phyloP scores from a whole-genome alignment of 345 rosid genomes.

The Eucalyptus pauciflora region DNA sequence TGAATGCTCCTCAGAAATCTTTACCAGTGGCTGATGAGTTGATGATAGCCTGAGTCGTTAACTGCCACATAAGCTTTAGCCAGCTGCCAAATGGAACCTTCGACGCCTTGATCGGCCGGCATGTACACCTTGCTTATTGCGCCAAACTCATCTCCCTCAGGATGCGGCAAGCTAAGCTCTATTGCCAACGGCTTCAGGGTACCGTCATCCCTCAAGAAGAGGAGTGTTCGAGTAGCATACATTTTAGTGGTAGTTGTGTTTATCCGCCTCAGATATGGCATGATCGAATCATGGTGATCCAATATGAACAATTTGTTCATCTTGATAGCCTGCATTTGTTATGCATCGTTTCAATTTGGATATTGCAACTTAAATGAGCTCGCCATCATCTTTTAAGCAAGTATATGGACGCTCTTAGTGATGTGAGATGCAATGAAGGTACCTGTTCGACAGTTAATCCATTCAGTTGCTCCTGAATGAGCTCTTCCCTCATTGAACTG shows the following conservation, averaged over 20 bases:
- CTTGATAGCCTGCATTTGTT: neutral
- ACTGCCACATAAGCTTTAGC: conserved; percentile 19
- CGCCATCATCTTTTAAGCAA: neutral
- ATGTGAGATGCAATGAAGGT: neutral
- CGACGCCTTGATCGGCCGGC: neutral
- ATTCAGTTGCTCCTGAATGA: conserved; percentile 39
- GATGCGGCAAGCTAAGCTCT: conserved; percentile 10
- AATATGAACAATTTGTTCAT: conserved; percentile 9
- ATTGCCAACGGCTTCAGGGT: conserved; percentile 9
- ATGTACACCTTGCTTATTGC: conserved; percentile 8
- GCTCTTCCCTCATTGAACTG: conserved; percentile 12
- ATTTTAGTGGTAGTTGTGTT: neutral
- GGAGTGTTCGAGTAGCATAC: conserved; percentile 9
- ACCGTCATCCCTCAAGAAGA: conserved; percentile 4
- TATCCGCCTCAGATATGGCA: conserved; percentile 5
- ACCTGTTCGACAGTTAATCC: conserved; percentile 47
- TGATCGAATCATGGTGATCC: conserved; percentile 5
- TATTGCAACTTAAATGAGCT: neutral
- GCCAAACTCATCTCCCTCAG: conserved; percentile 3
- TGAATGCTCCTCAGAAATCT: neutral
- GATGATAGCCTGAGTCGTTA: conserved; percentile 19
- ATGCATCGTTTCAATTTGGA: neutral
- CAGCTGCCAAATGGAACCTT: conserved; percentile 8
- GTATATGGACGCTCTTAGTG: neutral
- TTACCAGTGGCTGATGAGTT: conserved; percentile 23